Evolutionary conservation across 2,329 filamentous ascomycete genomes (phyloP).

Genomic region (Aspergillus unguis): DNA sequence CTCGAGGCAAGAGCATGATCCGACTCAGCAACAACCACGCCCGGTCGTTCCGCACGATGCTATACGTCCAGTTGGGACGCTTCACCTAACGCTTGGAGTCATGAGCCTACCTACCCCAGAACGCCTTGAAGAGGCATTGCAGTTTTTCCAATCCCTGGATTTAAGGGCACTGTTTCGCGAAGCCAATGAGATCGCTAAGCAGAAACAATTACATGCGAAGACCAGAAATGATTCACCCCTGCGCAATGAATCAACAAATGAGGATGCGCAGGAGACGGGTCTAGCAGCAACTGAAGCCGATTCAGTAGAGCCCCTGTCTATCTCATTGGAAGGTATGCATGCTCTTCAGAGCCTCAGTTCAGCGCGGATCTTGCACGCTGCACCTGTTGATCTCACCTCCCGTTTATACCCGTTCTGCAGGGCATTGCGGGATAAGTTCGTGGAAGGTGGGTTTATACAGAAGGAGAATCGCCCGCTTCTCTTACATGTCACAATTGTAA

Average conservation of each 20-base stretch:
- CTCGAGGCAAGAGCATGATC: constrained; percentile 16
- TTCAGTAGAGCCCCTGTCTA: constrained; percentile 28
- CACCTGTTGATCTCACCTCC: constrained; percentile 37
- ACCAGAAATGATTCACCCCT: neutral
- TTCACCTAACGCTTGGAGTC: constrained; percentile 84
- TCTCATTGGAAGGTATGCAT: constrained; percentile 45
- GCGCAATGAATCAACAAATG: neutral
- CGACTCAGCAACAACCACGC: constrained; percentile 33
- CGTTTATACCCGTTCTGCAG: constrained; percentile 43
- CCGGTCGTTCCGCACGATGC: constrained; percentile 61
- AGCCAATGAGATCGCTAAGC: constrained; percentile 27
- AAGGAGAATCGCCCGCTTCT: constrained; percentile 57
- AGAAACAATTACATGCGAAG: neutral
- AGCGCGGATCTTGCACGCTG: constrained; percentile 42
- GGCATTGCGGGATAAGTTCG: constrained; percentile 41
- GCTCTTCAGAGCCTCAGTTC: constrained; percentile 35
- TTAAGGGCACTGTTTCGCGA: constrained; percentile 37
- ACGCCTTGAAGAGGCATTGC: constrained; percentile 46
- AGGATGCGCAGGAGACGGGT: neutral
- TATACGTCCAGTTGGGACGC: constrained; percentile 70
- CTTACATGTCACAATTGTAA: constrained; percentile 80
- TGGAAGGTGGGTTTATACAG: constrained; percentile 43
- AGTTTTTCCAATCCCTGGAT: constrained; percentile 47
- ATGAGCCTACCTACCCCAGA: constrained; percentile 65
- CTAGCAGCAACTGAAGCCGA: neutral